Evolutionary conservation across 352 stramenopile species (phyloP), one percentile per base, ranked within the genome.

Genomic region (Phytopythium ostracodes): DNA sequence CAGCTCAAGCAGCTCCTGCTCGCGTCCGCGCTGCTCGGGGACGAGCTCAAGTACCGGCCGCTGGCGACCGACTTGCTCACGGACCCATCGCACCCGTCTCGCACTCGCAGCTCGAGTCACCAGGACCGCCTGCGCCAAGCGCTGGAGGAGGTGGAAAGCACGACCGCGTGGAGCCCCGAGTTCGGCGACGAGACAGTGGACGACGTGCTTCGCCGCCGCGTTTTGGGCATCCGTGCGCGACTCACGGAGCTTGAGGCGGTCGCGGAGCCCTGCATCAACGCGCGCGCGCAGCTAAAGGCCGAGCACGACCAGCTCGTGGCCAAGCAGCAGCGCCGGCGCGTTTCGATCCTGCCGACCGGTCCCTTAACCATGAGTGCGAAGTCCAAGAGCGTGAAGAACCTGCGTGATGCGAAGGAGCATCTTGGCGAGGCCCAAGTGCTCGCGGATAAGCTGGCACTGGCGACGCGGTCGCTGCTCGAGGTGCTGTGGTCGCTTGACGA

Each of bases 11-110:
- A 58, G 52, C 31, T 46, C 2, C 8, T 58, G 52, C 33, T 58
- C 20, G 52, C 52, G n/a, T 33, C 52, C 7, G 52, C 52, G 52
- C 33, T 58, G 31, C 31, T 58, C 14, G 52, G 31, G 2, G 52
- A 58, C 52, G 52, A 58, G 33, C 52, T 58, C 22, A 46, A 44
- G 52, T 58, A 56, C n/a, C 50, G 52, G 22, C 52, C 52, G 14
- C 52, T 58, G 12, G 7, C 5, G 27, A 40, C 17, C 27, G 50
- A 56, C 22, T 15, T 27, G 15, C 18, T 18, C 31, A 0, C 11
- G 17, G 9, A 42, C 4, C 20, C 10, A 25, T 3, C 27, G 27
- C n/a, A 17, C 25, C 15, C 52, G 11, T 47, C 52, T 46, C 52
- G 52, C 11, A 24, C 24, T 24, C 52, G 52, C 17, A 58, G 52